Evolutionary conservation across 768 basidiomycete genomes (phyloP).

Genomic region (Chalciporus pseudorubinellus): DNA sequence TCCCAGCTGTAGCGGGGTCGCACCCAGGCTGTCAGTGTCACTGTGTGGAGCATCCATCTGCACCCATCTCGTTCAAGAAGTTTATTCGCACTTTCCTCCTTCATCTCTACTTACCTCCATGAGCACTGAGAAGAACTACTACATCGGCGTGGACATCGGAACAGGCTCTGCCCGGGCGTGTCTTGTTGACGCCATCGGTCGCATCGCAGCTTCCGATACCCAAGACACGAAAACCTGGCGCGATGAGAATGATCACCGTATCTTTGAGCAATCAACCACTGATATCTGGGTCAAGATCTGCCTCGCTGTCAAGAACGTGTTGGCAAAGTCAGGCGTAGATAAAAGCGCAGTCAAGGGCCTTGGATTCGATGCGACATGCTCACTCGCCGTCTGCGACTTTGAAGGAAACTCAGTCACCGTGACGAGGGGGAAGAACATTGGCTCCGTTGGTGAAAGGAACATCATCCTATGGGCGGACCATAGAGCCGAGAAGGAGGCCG

Average conservation of each 20-base stretch:
- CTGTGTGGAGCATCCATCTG: slow-evolving; percentile 14
- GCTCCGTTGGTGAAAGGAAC: slow-evolving; percentile 66
- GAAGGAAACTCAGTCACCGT: slow-evolving; percentile 74
- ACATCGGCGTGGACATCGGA: slow-evolving; percentile 82
- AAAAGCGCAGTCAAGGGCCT: slow-evolving; percentile 75
- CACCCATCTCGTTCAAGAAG: no score
- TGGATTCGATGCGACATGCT: slow-evolving; percentile 97
- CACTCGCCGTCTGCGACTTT: slow-evolving; percentile 79
- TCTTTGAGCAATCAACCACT: slow-evolving; percentile 93
- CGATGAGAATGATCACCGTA: slow-evolving; percentile 78
- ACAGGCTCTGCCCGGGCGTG: slow-evolving; percentile 92
- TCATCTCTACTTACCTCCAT: slow-evolving; percentile 23
- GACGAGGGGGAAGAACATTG: slow-evolving; percentile 63
- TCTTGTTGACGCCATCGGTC: slow-evolving; percentile 68
- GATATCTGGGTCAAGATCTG: slow-evolving; percentile 83
- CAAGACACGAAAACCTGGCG: slow-evolving; percentile 85
- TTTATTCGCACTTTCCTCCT: background rate
- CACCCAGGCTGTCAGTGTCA: no score
- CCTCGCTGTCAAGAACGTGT: slow-evolving; percentile 57
- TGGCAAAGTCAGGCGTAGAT: slow-evolving; percentile 53
- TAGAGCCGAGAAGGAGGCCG: slow-evolving; percentile 88
- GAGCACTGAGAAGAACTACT: slow-evolving; percentile 43
- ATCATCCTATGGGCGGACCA: slow-evolving; percentile 97
- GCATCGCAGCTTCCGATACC: slow-evolving; percentile 73
- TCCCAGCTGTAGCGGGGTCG: background rate